A percentile compares a stretch with the other conserved stretches of the same genome.
Evolutionary conservation across 2,329 filamentous ascomycete genomes (phyloP).

Genomic region (Pezicula neosporulosa): DNA sequence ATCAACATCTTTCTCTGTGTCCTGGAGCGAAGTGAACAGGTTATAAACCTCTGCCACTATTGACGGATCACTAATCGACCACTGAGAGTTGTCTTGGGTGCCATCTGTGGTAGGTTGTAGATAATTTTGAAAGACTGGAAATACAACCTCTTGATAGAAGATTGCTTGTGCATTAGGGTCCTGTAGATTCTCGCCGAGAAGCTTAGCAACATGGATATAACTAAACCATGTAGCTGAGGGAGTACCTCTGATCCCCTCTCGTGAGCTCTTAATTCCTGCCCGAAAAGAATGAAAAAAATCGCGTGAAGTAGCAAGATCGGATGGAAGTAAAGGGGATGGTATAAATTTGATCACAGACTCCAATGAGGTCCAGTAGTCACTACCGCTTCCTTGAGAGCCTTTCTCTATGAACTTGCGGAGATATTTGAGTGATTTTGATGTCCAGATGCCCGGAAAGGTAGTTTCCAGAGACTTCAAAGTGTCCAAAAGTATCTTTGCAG

Average conservation of each 20-base stretch:
- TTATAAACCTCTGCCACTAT: slow-evolving; percentile 40
- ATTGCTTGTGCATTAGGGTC: slow-evolving; percentile 39
- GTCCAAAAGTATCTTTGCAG: slow-evolving; percentile 67
- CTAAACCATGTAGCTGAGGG: slow-evolving; percentile 67
- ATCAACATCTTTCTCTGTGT: slow-evolving; percentile 35
- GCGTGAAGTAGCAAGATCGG: slow-evolving; percentile 48
- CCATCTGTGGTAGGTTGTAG: slow-evolving; percentile 28
- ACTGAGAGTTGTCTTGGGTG: slow-evolving; percentile 10
- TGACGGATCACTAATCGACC: slow-evolving; percentile 14
- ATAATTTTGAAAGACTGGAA: slow-evolving; percentile 53
- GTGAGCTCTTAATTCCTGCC: slow-evolving; percentile 61
- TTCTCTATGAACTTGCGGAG: slow-evolving; percentile 73
- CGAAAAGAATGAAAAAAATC: slow-evolving; percentile 66
- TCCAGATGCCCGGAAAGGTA: slow-evolving; percentile 70
- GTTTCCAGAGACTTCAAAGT: slow-evolving; percentile 65
- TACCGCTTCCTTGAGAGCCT: slow-evolving; percentile 76
- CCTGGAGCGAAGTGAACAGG: slow-evolving; percentile 37
- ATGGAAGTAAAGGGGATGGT: slow-evolving; percentile 53
- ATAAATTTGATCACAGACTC: slow-evolving; percentile 55
- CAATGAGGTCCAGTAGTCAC: slow-evolving; percentile 71
- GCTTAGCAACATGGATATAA: slow-evolving; percentile 64
- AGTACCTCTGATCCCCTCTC: slow-evolving; percentile 72
- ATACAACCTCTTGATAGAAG: slow-evolving; percentile 47
- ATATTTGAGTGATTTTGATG: slow-evolving; percentile 51
- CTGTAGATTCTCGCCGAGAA: slow-evolving; percentile 45